Conservation (phyloP, 129 eudicot species). For the Sambucus nigra region DNA sequence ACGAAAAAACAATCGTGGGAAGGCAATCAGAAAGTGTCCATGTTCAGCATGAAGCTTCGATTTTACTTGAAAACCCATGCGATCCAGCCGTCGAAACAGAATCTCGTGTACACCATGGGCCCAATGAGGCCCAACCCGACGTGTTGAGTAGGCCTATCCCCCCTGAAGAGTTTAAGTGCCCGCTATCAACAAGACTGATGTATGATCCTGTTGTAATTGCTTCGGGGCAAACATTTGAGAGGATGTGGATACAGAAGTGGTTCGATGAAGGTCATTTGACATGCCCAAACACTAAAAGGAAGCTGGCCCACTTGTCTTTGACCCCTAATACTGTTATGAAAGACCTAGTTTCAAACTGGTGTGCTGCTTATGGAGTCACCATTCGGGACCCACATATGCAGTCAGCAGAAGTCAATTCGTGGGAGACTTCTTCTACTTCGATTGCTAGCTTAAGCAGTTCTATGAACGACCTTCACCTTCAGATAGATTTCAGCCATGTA, state of each 20-base stretch:
- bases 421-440: conserved; percentile 57
- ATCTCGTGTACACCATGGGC: conserved; percentile 9
- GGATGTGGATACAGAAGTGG: conserved; percentile 84
- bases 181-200: conserved; percentile 58
- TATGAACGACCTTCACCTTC: conserved; percentile 53
- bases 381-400: conserved; percentile 33
- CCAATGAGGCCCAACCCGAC: conserved; percentile 17
- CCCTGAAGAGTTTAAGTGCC: conserved; percentile 66
- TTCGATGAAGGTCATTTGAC: conserved; percentile 68
- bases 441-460: conserved; percentile 59
- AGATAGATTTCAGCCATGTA: conserved; percentile 49
- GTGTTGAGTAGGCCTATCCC: conserved; percentile 18
- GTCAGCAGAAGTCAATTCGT: conserved; percentile 13
- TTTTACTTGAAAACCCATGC: conserved; percentile 9
- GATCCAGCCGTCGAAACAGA: conserved; percentile 11
- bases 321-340: conserved; percentile 52
- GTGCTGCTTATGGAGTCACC: conserved; percentile 23
- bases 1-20: conserved; percentile 25
- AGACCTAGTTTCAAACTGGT: conserved; percentile 55
- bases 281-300: conserved; percentile 62
- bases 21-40: conserved; percentile 19
- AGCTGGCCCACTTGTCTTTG: conserved; percentile 29
- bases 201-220: conserved; percentile 77
- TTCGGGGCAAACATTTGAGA: conserved; percentile 75
- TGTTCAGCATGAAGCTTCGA: conserved; percentile 20